Conservation (phyloP, 2,329 filamentous ascomycete species). For the Lachnellula suecica region DNA sequence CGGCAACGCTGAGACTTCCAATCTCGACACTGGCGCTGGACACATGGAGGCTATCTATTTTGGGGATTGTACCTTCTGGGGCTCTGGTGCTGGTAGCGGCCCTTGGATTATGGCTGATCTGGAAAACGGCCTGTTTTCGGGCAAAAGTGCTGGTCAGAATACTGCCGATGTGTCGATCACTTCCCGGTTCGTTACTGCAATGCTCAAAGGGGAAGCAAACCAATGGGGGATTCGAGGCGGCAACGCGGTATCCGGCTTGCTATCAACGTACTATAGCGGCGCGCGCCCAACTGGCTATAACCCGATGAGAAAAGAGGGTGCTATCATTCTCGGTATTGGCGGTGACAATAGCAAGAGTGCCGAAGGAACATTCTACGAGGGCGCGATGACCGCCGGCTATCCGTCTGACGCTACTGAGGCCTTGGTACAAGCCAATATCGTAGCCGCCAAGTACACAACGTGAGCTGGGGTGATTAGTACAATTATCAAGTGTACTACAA, state of each 20-base stretch:
- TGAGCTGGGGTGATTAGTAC: too few relatives aligned
- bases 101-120: constrained; percentile 71
- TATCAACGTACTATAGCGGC: constrained; percentile 61
- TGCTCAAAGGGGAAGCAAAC: constrained; percentile 55
- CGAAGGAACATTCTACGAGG: constrained; percentile 65
- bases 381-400: constrained; percentile 62
- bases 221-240: constrained; percentile 60
- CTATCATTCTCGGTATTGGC: constrained; percentile 68
- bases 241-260: constrained; percentile 50
- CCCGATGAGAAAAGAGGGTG: constrained; percentile 63
- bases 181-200: constrained; percentile 55
- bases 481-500: too few relatives aligned
- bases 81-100: constrained; percentile 54
- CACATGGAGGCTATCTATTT: constrained; percentile 72
- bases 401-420: constrained; percentile 59
- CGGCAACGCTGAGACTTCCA: constrained; percentile 55
- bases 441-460: constrained; percentile 55
- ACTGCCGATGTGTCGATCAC: constrained; percentile 50
- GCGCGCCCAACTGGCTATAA: constrained; percentile 54
- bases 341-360: constrained; percentile 55
- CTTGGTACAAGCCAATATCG: constrained; percentile 58
- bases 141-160: constrained; percentile 45
- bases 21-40: constrained; percentile 54
- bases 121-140: constrained; percentile 66
- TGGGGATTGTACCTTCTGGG: constrained; percentile 54